phyloP scores from a whole-genome alignment of 169 alveolate species.

The Prorocentrum cordatum region DNA sequence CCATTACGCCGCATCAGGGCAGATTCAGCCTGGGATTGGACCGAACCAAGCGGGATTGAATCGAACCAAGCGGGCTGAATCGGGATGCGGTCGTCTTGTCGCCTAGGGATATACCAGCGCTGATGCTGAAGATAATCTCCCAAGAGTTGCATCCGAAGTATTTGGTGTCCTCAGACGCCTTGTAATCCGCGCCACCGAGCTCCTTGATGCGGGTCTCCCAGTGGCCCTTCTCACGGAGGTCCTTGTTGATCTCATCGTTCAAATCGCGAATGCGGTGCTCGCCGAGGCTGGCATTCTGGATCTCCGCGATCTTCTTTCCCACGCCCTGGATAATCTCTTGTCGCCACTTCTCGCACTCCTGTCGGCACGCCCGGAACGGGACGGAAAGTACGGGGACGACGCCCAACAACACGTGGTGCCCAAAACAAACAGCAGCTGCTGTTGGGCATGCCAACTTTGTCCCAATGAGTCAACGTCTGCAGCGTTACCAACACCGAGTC shows the following conservation, averaged over 20 bases:
- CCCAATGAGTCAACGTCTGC: background rate
- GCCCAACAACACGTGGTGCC: background rate
- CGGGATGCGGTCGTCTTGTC: no score
- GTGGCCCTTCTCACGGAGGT: constrained; percentile 37
- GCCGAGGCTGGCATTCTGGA: constrained; percentile 48
- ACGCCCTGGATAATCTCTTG: constrained; percentile 31
- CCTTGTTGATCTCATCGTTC: constrained; percentile 65
- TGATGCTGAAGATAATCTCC: no score
- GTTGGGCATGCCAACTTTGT: background rate
- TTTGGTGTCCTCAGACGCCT: no score
- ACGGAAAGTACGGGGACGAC: no score
- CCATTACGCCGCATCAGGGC: no score
- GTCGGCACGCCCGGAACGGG: background rate
- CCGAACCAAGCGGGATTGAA: no score
- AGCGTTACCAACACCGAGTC: background rate
- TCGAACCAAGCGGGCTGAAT: no score
- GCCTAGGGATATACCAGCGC: no score
- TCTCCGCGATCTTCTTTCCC: constrained; percentile 63
- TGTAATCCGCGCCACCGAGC: background rate
- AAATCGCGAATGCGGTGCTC: constrained; percentile 56
- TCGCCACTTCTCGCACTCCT: constrained; percentile 55
- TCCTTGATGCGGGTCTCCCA: constrained; percentile 4
- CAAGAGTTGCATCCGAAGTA: no score
- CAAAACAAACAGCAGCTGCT: background rate
- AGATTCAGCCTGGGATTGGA: no score